These are phyloP conservation scores for Plasmopara halstedii DNA, from an alignment of 352 stramenopile species.

Conservation along the genomic window DNA sequence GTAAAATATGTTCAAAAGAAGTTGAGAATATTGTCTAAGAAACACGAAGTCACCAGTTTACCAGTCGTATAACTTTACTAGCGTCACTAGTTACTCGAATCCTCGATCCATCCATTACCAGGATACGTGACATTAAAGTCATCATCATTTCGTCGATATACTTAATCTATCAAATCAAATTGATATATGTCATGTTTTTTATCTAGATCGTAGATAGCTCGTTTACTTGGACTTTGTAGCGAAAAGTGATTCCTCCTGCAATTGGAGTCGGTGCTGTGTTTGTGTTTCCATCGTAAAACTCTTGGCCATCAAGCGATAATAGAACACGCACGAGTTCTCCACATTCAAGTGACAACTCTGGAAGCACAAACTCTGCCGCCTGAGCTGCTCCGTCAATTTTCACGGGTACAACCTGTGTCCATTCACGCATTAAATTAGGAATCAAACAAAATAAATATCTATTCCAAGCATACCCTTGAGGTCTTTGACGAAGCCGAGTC, in stretches of 20 bases:
- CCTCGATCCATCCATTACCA: too few relatives aligned
- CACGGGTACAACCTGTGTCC: constrained; percentile 22
- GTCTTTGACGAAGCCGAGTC: constrained; percentile 5
- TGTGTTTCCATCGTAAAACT: constrained; percentile 12
- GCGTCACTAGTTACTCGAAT: too few relatives aligned
- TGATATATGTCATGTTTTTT: too few relatives aligned
- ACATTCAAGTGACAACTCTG: constrained; percentile 12
- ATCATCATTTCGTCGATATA: too few relatives aligned
- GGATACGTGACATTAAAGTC: too few relatives aligned
- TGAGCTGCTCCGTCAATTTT: constrained; percentile 13
- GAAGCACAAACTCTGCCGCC: constrained; percentile 22
- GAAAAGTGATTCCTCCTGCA: constrained; percentile 3
- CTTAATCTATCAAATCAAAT: too few relatives aligned
- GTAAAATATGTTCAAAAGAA: too few relatives aligned
- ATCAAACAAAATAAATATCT: neutral
- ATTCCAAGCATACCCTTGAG: constrained; percentile 19
- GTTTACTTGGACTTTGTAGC: constrained; percentile 5
- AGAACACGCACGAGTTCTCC: constrained; percentile 15
- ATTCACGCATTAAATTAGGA: neutral
- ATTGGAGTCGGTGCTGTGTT: neutral
- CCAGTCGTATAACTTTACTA: too few relatives aligned
- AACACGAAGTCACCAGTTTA: too few relatives aligned
- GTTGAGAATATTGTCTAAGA: too few relatives aligned
- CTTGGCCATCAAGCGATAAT: constrained; percentile 30
- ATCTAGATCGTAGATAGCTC: too few relatives aligned